These are phyloP conservation scores for Paramecium tetraurelia DNA, from an alignment of 73 alveolate species.

Conservation along the genomic window DNA sequence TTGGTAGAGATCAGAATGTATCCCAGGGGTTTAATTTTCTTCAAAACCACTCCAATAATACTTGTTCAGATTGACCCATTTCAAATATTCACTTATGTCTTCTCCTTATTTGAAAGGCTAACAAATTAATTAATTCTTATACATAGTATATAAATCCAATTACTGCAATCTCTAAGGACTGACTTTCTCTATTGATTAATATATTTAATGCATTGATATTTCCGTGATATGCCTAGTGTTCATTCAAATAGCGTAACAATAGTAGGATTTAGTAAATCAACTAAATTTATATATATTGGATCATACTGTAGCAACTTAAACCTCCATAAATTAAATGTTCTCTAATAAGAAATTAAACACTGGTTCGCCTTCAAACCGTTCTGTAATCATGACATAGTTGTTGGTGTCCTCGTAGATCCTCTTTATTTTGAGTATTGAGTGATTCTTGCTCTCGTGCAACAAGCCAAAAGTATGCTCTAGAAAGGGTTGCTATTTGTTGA, in stretches of 20 bases:
- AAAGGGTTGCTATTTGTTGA: not conserved
- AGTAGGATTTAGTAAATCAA: not conserved
- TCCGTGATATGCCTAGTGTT: slow-evolving; percentile 3
- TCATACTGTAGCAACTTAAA: slow-evolving; percentile 21
- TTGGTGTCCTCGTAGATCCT: not conserved
- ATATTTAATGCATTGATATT: slow-evolving; percentile 19
- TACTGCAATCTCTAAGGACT: not conserved
- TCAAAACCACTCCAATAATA: slow-evolving; percentile 18
- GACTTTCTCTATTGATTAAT: slow-evolving; percentile 18
- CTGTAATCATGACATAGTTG: slow-evolving; percentile 26
- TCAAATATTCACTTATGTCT: not conserved
- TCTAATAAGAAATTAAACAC: not conserved
- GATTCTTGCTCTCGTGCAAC: not conserved
- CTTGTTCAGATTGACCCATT: not conserved
- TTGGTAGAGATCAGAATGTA: slow-evolving; percentile 20
- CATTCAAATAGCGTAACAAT: not conserved
- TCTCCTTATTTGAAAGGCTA: not conserved
- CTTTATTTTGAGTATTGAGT: not conserved
- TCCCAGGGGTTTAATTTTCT: not conserved
- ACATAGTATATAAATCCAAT: not conserved
- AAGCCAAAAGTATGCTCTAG: not conserved
- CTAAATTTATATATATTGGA: not conserved
- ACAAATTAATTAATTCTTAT: not conserved
- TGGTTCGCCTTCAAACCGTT: slow-evolving; percentile 28
- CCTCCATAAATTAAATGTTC: not conserved